Base-by-base conservation (phyloP, 345 rosid species). In the Cardamine resedifolia region DNA sequence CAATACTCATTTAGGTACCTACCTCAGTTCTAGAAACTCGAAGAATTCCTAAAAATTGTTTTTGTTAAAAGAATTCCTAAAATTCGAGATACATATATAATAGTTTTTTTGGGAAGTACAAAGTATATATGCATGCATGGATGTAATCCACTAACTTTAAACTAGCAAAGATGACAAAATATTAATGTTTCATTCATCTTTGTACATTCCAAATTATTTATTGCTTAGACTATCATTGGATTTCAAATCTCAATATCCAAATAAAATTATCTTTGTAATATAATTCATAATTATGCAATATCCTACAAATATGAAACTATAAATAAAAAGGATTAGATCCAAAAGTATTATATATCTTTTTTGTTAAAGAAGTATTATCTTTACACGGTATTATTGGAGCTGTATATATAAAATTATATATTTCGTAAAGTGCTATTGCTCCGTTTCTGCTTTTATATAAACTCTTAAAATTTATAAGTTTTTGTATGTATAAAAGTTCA, bases 41-140 rank as follows among this genome's bases (percentile, higher is more conserved):
- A n/a, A n/a, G n/a, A n/a, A n/a, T n/a, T n/a, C n/a, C n/a, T n/a
- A n/a, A n/a, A n/a, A n/a, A n/a, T n/a, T n/a, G n/a, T n/a, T n/a
- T n/a, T n/a, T n/a, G n/a, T n/a, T n/a, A n/a, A n/a, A n/a, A n/a
- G n/a, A n/a, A n/a, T n/a, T n/a, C n/a, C n/a, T n/a, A n/a, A n/a
- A n/a, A n/a, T n/a, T n/a, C n/a, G n/a, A n/a, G n/a, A n/a, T n/a
- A n/a, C n/a, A n/a, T n/a, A n/a, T n/a, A n/a, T n/a, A n/a, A n/a
- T n/a, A n/a, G n/a, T n/a, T 58, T 27, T 19, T 58, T 14, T 51
- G 18, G 61, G 62, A 50, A 58, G 48, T 67, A 41, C 68, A 50
- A 74, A n/a, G 47, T 50, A 49, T 66, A 58, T 58, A 67, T 66
- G 68, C 62, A 74, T 74, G 78, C 72, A 74, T 74, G 72, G 71